Percentiles rank a stretch among this genome's conserved stretches.
These are phyloP conservation scores for Keithomyces neogunnii DNA, from an alignment of 2,329 filamentous ascomycete species.

Conservation along the genomic window DNA sequence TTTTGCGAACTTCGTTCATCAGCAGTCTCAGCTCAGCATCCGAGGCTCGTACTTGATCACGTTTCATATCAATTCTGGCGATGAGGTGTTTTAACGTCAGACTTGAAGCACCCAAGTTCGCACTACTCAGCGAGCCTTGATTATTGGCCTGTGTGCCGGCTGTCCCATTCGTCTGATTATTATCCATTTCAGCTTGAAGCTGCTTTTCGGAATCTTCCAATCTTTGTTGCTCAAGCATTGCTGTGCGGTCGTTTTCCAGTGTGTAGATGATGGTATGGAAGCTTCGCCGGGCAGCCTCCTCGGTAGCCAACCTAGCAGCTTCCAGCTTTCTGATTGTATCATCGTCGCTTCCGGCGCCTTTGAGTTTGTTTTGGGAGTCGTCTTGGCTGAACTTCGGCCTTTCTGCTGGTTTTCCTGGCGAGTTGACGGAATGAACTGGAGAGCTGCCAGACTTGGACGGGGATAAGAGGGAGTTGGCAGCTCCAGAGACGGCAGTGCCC, in stretches of 20 bases:
- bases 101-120: slow-evolving; percentile 92
- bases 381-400: slow-evolving; percentile 42
- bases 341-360: slow-evolving; percentile 51
- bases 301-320: slow-evolving; percentile 81
- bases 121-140: slow-evolving; percentile 83
- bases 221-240: slow-evolving; percentile 96
- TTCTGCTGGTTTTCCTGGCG: slow-evolving; percentile 47
- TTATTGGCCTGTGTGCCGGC: slow-evolving; percentile 49
- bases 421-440: slow-evolving; percentile 53
- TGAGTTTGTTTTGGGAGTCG: slow-evolving; percentile 44
- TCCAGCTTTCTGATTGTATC: slow-evolving; percentile 90
- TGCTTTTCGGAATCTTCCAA: slow-evolving; percentile 94
- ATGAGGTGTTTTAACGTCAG: slow-evolving; percentile 96
- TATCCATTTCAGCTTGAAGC: slow-evolving; percentile 89
- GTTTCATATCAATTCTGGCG: slow-evolving; percentile 86
- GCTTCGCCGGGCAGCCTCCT: slow-evolving; percentile 79
- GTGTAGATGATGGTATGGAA: slow-evolving; percentile 95
- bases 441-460: slow-evolving; percentile 64
- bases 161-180: slow-evolving; percentile 38
- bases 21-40: slow-evolving; percentile 86
- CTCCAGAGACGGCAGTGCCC: slow-evolving; percentile 40
- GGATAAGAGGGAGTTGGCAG: slow-evolving; percentile 53
- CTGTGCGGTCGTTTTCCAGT: slow-evolving; percentile 86
- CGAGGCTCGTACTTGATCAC: slow-evolving; percentile 80
- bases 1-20: slow-evolving; percentile 97